Percentiles rank a stretch among this genome's conserved stretches.
These are phyloP conservation scores for Phialocephala subalpina DNA, from an alignment of 2,329 filamentous ascomycete genomes.

Conservation along the genomic window DNA sequence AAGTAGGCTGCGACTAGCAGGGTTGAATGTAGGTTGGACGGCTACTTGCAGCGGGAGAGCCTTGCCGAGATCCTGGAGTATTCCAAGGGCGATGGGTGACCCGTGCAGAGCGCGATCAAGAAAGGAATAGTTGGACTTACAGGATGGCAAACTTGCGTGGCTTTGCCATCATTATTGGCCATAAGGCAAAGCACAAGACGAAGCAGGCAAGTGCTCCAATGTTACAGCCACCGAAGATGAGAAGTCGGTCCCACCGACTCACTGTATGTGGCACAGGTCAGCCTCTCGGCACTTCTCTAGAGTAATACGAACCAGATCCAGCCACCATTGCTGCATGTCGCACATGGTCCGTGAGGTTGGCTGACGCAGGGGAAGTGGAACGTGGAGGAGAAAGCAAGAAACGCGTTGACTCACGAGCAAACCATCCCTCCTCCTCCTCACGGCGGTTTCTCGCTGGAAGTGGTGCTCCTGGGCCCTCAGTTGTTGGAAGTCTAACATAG, in stretches of 20 bases:
- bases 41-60: constrained; percentile 47
- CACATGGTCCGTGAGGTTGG: constrained; percentile 40
- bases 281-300: constrained; percentile 34
- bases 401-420: constrained; percentile 79
- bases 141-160: constrained; percentile 96
- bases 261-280: constrained; percentile 65
- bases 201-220: constrained; percentile 90
- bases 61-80: constrained; percentile 35
- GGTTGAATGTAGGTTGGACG: constrained; percentile 43
- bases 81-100: constrained; percentile 26
- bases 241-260: constrained; percentile 94
- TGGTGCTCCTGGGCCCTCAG: constrained; percentile 83
- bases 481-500: constrained; percentile 90
- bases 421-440: constrained; percentile 95
- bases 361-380: constrained; percentile 43
- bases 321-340: constrained; percentile 36
- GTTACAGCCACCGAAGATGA: constrained; percentile 93
- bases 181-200: constrained; percentile 89
- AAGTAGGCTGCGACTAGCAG: constrained; percentile 16
- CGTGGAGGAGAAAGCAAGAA: constrained; percentile 26
- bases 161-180: constrained; percentile 80
- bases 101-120: constrained; percentile 17
- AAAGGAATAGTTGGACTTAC: constrained; percentile 68
- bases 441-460: constrained; percentile 83
- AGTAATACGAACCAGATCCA: constrained; percentile 35